Conservation (phyloP, 768 basidiomycete genomes). For the Boletus rubescentipes region DNA sequence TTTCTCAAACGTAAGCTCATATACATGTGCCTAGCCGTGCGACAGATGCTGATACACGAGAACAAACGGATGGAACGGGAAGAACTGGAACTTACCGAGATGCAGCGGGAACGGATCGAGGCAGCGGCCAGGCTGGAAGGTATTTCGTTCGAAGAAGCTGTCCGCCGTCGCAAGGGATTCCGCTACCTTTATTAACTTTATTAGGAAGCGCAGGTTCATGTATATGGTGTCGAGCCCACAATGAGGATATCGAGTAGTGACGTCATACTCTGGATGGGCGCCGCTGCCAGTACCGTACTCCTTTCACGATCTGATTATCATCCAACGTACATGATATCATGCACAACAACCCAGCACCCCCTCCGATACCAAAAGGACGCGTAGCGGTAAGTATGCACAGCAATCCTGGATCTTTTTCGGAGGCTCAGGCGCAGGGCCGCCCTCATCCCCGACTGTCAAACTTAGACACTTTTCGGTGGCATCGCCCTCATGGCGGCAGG, state of each 20-base stretch:
- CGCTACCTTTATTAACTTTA: slow-evolving; percentile 48
- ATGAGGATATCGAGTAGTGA: neutral
- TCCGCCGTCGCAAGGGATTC: slow-evolving; percentile 56
- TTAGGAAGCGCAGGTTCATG: no score
- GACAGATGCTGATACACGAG: slow-evolving; percentile 44
- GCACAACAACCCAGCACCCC: neutral
- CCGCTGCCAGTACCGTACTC: neutral
- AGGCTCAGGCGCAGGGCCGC: neutral
- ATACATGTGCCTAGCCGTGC: slow-evolving; percentile 36
- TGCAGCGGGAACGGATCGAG: slow-evolving; percentile 56
- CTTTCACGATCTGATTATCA: neutral
- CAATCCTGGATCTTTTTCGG: no score
- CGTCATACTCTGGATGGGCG: neutral
- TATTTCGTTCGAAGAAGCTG: slow-evolving; percentile 57
- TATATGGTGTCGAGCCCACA: no score
- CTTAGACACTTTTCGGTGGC: slow-evolving; percentile 29
- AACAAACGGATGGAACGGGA: slow-evolving; percentile 52
- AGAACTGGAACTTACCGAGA: slow-evolving; percentile 43
- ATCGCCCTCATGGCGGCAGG: slow-evolving; percentile 19
- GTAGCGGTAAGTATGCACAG: slow-evolving; percentile 2
- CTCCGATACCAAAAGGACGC: slow-evolving; percentile 13
- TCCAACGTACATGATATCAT: neutral
- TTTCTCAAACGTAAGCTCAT: neutral
- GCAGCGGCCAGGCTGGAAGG: slow-evolving; percentile 61
- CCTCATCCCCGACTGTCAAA: neutral